Evolutionary conservation across 768 basidiomycete genomes (phyloP).

Genomic region (Coprinopsis marcescibilis): DNA sequence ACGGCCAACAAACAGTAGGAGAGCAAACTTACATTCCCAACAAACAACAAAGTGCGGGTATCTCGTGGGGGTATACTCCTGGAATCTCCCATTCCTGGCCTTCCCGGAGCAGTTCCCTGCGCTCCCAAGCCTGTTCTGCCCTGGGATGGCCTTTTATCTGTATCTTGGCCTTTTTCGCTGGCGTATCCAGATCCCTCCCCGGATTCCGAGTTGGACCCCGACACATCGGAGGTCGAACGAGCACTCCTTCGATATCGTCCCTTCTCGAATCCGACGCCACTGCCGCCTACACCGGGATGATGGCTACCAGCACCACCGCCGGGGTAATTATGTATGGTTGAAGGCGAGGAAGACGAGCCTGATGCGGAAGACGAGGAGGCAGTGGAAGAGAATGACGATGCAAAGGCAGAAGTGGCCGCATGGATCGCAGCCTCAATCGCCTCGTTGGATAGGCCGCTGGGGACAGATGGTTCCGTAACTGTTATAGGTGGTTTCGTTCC

Average conservation of each 20-base stretch:
- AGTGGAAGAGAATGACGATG: neutral
- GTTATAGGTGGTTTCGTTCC: neutral
- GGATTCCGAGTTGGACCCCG: too few species aligned
- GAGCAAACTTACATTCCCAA: constrained; percentile 69
- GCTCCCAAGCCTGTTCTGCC: constrained; percentile 35
- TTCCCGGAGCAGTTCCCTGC: neutral
- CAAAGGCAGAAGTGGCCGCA: constrained; percentile 57
- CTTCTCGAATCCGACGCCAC: too few species aligned
- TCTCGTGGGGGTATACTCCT: constrained; percentile 54
- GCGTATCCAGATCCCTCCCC: neutral
- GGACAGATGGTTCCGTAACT: neutral
- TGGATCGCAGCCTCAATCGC: constrained; percentile 92
- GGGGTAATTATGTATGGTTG: too few species aligned
- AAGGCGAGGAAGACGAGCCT: neutral
- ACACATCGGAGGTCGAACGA: too few species aligned
- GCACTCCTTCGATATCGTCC: too few species aligned
- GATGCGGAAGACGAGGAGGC: constrained; percentile 1
- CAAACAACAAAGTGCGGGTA: constrained; percentile 91
- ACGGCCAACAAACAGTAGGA: constrained; percentile 9
- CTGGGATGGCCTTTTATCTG: too few species aligned
- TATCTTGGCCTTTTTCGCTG: neutral
- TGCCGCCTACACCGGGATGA: too few species aligned
- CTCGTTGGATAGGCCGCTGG: constrained; percentile 45
- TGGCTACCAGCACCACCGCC: too few species aligned
- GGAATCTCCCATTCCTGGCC: constrained; percentile 28